Base-by-base conservation (phyloP, 805 yeast species). In the Hanseniaspora vineae region DNA sequence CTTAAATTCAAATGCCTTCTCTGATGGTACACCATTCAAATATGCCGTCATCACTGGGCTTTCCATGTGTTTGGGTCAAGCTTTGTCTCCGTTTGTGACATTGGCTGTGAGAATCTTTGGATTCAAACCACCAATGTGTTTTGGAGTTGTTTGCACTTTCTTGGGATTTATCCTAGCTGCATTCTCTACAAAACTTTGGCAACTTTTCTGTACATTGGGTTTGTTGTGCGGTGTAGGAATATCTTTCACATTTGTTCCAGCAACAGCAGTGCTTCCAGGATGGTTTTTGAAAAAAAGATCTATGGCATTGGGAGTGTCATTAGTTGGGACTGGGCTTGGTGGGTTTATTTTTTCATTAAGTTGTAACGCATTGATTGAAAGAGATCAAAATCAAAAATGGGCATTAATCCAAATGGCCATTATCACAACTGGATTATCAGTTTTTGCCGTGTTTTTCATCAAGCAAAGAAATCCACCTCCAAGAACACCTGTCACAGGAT, bases 21-120 rank as follows among this genome's bases (percentile, higher is more conserved):
- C 66, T 0, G 84, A 80, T 2, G 80, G 81, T 0, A 58, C 71
- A 0, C 72, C 72, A 45, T 63, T 75, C 48, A 84, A 80, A 50
- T 83, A 73, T 59, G 84, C 86, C 12, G 64, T 76, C 39, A 72
- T 83, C 49, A 85, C 88, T 0, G 89, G 90, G 2, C 55, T 82
- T 11, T 73, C 82, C 0, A 77, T 81, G 45, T 61, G 54, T 23
- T 45, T 60, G 11, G 83, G 84, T 18, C 81, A 82, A 58, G 62
- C 73, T 52, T 62, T 77, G 47, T 66, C 85, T 42, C 92, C 94
- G 3, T 51, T 80, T 15, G 71, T 74, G 0, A 65, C 74, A 48
- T 53, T 77, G 0, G 50, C 73, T 6, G 70, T 72, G 54, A 69
- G 71, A 50, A 52, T 77, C 11, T 65, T 76, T 51, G 82, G 86